Evolutionary conservation across 179 eudicot species (phyloP), one percentile per base, ranked within the genome.

Genomic region (Dionaea muscipula): DNA sequence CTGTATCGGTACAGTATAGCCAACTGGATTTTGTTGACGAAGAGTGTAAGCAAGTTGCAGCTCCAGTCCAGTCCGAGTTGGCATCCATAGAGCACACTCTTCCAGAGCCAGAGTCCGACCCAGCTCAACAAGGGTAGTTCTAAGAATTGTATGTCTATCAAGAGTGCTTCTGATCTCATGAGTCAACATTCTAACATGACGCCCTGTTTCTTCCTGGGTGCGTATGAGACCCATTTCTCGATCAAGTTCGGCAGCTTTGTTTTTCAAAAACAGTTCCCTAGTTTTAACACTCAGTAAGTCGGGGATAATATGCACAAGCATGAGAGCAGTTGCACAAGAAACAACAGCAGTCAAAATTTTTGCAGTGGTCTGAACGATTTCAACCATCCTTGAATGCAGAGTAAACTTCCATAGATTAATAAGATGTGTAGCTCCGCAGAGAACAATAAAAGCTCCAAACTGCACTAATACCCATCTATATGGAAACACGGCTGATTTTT

Each of bases 31-130:
- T 64, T 80, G 90, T 50, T 91, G 91, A 21, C 80, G 81, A 11
- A 90, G 94, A 23, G 95, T 82, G 65, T 91, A 82, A 14, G 95
- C 75, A 58, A 91, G 91, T 36, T 91, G 98, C 59, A 91, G 87
- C 67, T 86, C 94, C 49, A 84, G 57, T 21, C 98, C 98, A 35
- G 79, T 70, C 39, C 94, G 87, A 0, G 95, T 79, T 40, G 97
- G 97, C 95, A 86, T 91, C 98, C 98, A 91, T 35, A 91, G 57
- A 2, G 98, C 98, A 72, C 98, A 91, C 73, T 91, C 98, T 66
- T 86, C 98, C 63, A 86, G 48, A 23, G 75, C 91, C 68, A 91
- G 70, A 31, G 91, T 91, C 64, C 95, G 81, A 53, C 97, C 97
- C 57, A 90, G 68, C 84, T 90, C 97, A 59, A 91, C 80, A 57